Percentiles rank a stretch among this genome's conserved stretches.
These are phyloP conservation scores for Lolium perenne DNA, from an alignment of 176 grass and related monocot species.

Conservation along the genomic window DNA sequence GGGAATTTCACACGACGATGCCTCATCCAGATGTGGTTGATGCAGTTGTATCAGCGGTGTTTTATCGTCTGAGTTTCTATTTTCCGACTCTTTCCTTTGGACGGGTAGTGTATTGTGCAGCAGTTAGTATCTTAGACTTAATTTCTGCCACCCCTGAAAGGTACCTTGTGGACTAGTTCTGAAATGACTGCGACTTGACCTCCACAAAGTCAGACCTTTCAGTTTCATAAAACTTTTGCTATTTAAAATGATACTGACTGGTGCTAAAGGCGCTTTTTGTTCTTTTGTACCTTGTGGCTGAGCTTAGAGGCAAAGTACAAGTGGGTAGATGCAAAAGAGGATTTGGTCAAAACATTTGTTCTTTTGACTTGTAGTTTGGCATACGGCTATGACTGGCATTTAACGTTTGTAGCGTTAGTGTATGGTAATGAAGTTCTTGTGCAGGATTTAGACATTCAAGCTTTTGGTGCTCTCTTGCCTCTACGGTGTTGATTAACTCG, in stretches of 20 bases:
- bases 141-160: constrained; percentile 31
- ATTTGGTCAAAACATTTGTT: background rate
- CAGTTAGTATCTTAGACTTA: background rate
- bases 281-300: constrained; percentile 31
- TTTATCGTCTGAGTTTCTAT: background rate
- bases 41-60: background rate
- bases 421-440: background rate
- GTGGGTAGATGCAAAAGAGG: background rate
- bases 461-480: background rate
- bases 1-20: background rate
- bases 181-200: background rate
- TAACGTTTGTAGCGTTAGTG: background rate
- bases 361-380: background rate
- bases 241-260: constrained; percentile 17
- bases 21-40: constrained; percentile 10
- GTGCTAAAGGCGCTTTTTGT: constrained; percentile 22
- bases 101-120: background rate
- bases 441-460: background rate
- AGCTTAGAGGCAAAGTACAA: background rate
- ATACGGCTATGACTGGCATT: background rate
- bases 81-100: background rate
- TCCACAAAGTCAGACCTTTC: background rate
- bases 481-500: background rate
- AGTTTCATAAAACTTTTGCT: constrained; percentile 24
- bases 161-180: constrained; percentile 1